phyloP scores from a whole-genome alignment of 192 early-diverging fungal genomes.

The Coemansia sp. region DNA sequence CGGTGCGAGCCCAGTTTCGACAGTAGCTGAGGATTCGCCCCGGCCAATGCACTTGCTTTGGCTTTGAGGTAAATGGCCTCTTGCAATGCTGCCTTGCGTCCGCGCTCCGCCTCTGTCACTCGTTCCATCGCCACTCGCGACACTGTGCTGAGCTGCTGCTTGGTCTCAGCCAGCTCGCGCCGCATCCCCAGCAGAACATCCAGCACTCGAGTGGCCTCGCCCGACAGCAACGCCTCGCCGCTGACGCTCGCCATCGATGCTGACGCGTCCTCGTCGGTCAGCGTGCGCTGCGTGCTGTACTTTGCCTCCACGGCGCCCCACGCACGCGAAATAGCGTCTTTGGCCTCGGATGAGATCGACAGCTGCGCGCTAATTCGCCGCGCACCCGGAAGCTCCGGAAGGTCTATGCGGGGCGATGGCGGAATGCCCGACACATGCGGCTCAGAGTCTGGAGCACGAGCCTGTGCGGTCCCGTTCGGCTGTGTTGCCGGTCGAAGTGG shows the following conservation, averaged over 20 bases:
- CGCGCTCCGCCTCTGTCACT: slow-evolving; percentile 53
- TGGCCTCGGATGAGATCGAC: not conserved
- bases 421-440: not conserved
- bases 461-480: no score
- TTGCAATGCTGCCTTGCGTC: slow-evolving; percentile 52
- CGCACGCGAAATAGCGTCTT: not conserved
- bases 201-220: slow-evolving; percentile 16
- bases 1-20: slow-evolving; percentile 40
- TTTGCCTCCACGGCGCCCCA: slow-evolving; percentile 33
- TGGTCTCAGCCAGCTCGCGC: slow-evolving; percentile 50
- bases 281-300: slow-evolving; percentile 31
- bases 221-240: not conserved
- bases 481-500: no score
- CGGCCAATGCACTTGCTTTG: slow-evolving; percentile 47
- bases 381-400: not conserved
- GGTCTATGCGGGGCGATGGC: not conserved
- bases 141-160: slow-evolving; percentile 49
- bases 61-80: slow-evolving; percentile 58
- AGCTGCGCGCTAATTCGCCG: not conserved
- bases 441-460: not conserved
- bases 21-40: slow-evolving; percentile 33
- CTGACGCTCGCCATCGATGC: not conserved
- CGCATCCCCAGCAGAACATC: slow-evolving; percentile 42
- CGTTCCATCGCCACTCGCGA: slow-evolving; percentile 52
- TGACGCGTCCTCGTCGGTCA: slow-evolving; percentile 7